Evolutionary conservation across 768 basidiomycete genomes (phyloP).

Genomic region (Tubosaeta brunneosetosa): DNA sequence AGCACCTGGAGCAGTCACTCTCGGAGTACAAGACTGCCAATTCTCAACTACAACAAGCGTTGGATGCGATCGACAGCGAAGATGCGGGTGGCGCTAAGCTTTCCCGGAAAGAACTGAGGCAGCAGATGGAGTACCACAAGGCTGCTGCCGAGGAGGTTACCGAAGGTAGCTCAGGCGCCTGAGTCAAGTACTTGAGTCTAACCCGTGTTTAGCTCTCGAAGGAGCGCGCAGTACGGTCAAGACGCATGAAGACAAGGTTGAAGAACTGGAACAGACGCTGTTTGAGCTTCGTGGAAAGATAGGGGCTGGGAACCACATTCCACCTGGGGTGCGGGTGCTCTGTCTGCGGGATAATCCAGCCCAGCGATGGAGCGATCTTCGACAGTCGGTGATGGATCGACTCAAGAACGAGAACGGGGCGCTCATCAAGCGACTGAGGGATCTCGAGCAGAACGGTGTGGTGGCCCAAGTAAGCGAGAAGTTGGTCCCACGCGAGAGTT

Average conservation of each 20-base stretch:
- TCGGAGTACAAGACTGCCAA: conserved; percentile 52
- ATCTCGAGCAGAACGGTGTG: conserved; percentile 46
- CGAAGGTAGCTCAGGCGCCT: conserved; percentile 32
- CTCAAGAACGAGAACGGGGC: conserved; percentile 82
- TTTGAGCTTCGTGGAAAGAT: conserved; percentile 77
- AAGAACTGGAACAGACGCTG: conserved; percentile 70
- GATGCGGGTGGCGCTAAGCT: conserved; percentile 16
- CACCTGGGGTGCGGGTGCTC: conserved; percentile 66
- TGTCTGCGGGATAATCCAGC: conserved; percentile 76
- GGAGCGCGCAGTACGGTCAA: conserved; percentile 34
- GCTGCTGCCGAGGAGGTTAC: conserved; percentile 34
- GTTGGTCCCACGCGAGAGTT: conserved; percentile 75
- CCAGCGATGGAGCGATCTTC: conserved; percentile 72
- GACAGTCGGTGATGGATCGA: conserved; percentile 69
- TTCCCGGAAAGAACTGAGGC: conserved; percentile 36
- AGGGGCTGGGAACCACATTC: conserved; percentile 69
- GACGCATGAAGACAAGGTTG: conserved; percentile 49
- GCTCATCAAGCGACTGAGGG: conserved; percentile 60
- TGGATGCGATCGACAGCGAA: conserved; percentile 43
- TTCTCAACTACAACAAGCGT: conserved; percentile 40
- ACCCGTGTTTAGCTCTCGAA: conserved; percentile 39
- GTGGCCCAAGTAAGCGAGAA: conserved; percentile 19
- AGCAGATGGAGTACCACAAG: conserved; percentile 37
- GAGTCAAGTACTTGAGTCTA: neutral
- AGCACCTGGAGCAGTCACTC: conserved; percentile 53